A percentile compares a stretch with the other conserved stretches of the same genome.
These are phyloP conservation scores for Neofusicoccum sp. DNA, from an alignment of 2,329 filamentous ascomycete genomes.

Conservation along the genomic window DNA sequence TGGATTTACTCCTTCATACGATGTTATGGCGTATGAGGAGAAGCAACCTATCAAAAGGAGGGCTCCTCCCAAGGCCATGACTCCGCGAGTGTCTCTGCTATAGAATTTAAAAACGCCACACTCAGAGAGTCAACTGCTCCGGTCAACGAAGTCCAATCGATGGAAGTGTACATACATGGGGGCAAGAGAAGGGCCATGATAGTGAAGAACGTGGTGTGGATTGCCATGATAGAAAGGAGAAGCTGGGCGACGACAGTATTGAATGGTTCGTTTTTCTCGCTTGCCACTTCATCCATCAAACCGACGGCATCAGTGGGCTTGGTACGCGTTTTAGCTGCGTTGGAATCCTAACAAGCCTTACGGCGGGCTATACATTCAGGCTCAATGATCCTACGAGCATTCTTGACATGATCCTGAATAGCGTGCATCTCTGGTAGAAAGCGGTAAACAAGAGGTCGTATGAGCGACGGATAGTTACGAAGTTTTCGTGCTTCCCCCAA, in stretches of 20 bases:
- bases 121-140: no score
- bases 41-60: no score
- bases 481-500: constrained; percentile 35
- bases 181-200: constrained; percentile 29
- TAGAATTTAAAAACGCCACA: no score
- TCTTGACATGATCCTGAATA: constrained; percentile 34
- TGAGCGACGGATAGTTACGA: constrained; percentile 36
- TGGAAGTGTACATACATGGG: no score
- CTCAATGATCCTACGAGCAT: constrained; percentile 37
- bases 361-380: constrained; percentile 37
- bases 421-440: constrained; percentile 34
- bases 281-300: constrained; percentile 27
- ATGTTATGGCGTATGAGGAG: no score
- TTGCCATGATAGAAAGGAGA: constrained; percentile 23
- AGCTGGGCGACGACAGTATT: constrained; percentile 24
- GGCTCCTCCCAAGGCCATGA: no score
- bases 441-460: constrained; percentile 38
- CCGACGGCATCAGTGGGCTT: constrained; percentile 30
- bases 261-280: constrained; percentile 23
- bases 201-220: constrained; percentile 30
- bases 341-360: not conserved
- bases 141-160: no score
- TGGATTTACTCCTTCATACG: no score
- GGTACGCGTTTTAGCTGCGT: constrained; percentile 24
- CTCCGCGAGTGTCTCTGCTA: no score